Base-by-base conservation (phyloP, 352 stramenopile genomes). In the Phytophthora cajani region DNA sequence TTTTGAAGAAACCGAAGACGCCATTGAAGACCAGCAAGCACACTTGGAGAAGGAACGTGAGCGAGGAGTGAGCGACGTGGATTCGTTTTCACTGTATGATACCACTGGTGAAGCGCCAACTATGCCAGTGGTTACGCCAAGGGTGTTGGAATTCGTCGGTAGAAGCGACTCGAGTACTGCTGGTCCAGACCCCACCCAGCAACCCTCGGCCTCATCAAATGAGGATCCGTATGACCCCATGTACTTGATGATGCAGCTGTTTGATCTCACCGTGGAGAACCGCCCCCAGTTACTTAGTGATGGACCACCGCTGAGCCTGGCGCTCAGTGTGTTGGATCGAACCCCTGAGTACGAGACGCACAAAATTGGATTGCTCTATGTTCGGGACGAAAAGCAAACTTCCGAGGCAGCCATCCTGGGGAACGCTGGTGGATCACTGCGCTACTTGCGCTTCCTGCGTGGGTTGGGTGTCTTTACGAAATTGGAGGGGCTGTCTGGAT, bases 221-320 rank as follows among this genome's bases (percentile, higher is more conserved):
- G 49, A 65, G 14, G 67, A 78, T 6, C 32, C 51, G 17, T 78
- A 88, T 19, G 81, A 95, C 42, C 87, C 89, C 40, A 75, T 83
- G 52, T 85, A 90, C 62, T 62, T 96, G 40, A 96, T 96, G 89
- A 91, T 89, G 80, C 82, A 94, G 64, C 62, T 96, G 1, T 96
- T 94, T 54, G 86, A 94, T 54, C 51, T 94, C 40, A 81, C 81
- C 0, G 63, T 75, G 38, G 71, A 84, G 44, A 80, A 80, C 30
- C 81, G 82, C 11, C 88, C 87, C 25, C 78, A 91, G 51, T 59
- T 91, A 33, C 67, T 96, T n/a, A 70, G 67, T 12, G 75, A 93
- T 42, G 85, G 88, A 1, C 60, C 77, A 8, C 65, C 83, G 5
- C 64, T 97, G 19, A 65, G 71, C 8, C 75, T 93, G 10, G 89